Base-by-base conservation (phyloP, 2,329 filamentous ascomycete species). In the Capronia americana region DNA sequence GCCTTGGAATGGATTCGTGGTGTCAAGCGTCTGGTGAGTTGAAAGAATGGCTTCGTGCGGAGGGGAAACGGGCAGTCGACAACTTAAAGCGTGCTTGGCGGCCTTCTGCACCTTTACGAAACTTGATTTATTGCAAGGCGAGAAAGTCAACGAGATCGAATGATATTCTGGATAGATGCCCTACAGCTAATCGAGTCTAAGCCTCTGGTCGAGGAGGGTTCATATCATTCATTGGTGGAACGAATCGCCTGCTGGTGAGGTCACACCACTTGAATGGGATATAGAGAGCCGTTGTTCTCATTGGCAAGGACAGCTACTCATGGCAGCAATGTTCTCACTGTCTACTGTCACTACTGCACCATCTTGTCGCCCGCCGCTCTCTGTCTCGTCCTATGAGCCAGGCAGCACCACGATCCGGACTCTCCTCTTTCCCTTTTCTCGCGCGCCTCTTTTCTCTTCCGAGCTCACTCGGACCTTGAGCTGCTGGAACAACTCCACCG, bases 401-500 rank as follows among this genome's bases (percentile, higher is more conserved):
- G 32, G 51, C 32, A 78, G 70, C 32, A 82, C 76, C 66, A 82
- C 72, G 60, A 82, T 79, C 34, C 81, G 74, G 10, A 83, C 80
- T 69, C 79, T 94, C 71, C 95, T 88, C 88, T 98, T 99, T 63
- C 95, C 95, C n/a, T 94, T 97, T 67, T 88, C 88, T 81, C 81
- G 77, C 23, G 78, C 77, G 46, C 77, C 79, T 41, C 96, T 92
- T 78, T 99, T 95, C 83, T 93, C 92, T 76, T 96, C 90, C 77
- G 98, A 96, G 74, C 88, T 92, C 70, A 99, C 93, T 76, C 89
- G 88, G 14, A 99, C 94, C 73, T 84, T 87, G 71, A 99, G 91
- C 83, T 94, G 96, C 78, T 95, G 88, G 84, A 99, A 99, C 66
- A 99, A 81, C 78, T 96, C 92, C 1, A 97, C 86, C 69, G 79